These are phyloP conservation scores for Thinopyrum elongatum DNA, from an alignment of 176 grass and related monocot genomes.

Conservation along the genomic window DNA sequence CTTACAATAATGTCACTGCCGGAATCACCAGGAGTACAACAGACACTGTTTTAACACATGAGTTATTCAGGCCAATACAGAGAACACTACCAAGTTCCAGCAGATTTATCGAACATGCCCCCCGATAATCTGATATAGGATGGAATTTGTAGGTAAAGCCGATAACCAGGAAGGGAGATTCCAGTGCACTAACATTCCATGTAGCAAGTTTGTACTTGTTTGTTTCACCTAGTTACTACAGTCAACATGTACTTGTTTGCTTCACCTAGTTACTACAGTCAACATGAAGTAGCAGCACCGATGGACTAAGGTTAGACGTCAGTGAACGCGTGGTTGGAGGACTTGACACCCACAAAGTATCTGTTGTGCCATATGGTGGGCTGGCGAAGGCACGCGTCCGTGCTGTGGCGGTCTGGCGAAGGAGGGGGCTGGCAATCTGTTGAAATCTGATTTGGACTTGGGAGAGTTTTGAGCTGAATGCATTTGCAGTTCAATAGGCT, in stretches of 20 bases:
- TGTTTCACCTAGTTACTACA: neutral
- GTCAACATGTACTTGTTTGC: neutral
- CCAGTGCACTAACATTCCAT: neutral
- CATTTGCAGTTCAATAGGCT: neutral
- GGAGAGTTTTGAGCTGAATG: constrained; percentile 1
- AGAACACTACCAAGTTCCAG: neutral
- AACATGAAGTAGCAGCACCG: neutral
- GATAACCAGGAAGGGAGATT: neutral
- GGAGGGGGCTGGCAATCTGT: neutral
- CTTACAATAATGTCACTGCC: neutral
- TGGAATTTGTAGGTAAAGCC: neutral
- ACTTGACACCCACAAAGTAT: neutral
- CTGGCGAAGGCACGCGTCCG: neutral
- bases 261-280: neutral
- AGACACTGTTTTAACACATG: neutral
- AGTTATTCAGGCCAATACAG: neutral
- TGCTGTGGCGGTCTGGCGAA: neutral
- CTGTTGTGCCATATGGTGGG: neutral
- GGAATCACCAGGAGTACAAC: neutral
- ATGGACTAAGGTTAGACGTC: neutral
- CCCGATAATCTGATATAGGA: neutral
- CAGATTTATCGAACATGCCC: neutral
- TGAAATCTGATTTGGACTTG: neutral
- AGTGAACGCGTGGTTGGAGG: neutral
- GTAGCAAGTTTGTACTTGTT: neutral